Percentiles rank a stretch among this genome's conserved stretches.
phyloP scores from a whole-genome alignment of 176 grass and related monocot species.

The Ensete glaucum region DNA sequence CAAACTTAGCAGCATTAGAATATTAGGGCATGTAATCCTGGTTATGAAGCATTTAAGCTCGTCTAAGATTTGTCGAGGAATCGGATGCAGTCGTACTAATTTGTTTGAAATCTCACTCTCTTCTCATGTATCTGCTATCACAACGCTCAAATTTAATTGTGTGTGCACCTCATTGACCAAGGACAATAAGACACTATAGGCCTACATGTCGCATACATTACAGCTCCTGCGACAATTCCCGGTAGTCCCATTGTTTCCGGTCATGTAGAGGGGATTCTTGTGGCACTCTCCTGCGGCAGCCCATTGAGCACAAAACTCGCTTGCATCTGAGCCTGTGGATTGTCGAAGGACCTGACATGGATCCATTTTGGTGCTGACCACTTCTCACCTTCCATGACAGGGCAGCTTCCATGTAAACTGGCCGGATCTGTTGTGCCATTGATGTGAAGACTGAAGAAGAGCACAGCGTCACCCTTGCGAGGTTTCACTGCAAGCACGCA shows the following conservation, averaged over 20 bases:
- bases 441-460: constrained; percentile 40
- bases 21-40: too few species aligned
- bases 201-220: constrained; percentile 8
- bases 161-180: too few species aligned
- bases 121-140: too few species aligned
- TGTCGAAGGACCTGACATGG: constrained; percentile 31
- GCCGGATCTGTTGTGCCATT: constrained; percentile 28
- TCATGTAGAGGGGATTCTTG: constrained; percentile 12
- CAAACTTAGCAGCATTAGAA: too few species aligned
- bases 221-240: constrained; percentile 22
- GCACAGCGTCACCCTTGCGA: constrained; percentile 29
- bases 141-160: too few species aligned
- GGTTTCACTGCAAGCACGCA: constrained; percentile 30
- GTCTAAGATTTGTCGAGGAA: too few species aligned
- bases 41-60: too few species aligned
- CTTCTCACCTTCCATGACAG: constrained; percentile 47
- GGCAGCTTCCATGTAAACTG: constrained; percentile 36
- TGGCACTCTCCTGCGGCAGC: constrained; percentile 27
- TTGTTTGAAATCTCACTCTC: too few species aligned
- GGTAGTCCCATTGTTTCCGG: not conserved
- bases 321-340: constrained; percentile 28
- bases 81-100: too few species aligned
- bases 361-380: constrained; percentile 54
- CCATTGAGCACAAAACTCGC: constrained; percentile 23
- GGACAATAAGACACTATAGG: not conserved